Conservation (phyloP, 768 basidiomycete genomes). For the Tulasnella sp. region DNA sequence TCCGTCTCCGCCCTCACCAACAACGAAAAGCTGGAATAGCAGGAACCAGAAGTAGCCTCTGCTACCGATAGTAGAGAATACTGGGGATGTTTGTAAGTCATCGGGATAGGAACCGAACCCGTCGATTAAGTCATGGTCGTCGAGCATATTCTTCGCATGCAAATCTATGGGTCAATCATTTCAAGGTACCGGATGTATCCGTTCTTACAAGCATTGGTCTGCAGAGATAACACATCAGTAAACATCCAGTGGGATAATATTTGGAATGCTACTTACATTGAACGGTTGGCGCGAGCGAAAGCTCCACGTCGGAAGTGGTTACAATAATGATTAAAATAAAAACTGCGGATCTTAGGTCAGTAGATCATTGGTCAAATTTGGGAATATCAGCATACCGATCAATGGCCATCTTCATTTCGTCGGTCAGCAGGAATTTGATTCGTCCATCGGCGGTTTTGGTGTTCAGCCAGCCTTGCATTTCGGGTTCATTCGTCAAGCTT, state of each 20-base stretch:
- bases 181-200: neutral
- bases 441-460: slow-evolving; percentile 57
- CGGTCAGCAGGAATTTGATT: slow-evolving; percentile 55
- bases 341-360: slow-evolving; percentile 36
- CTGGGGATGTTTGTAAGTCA: slow-evolving; percentile 64
- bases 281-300: slow-evolving; percentile 84
- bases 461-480: slow-evolving; percentile 80
- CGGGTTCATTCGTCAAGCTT: slow-evolving; percentile 80
- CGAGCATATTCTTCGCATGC: slow-evolving; percentile 47
- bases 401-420: slow-evolving; percentile 69
- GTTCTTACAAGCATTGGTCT: slow-evolving; percentile 29
- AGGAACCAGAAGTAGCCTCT: slow-evolving; percentile 90
- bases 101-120: slow-evolving; percentile 88
- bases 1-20: slow-evolving; percentile 48
- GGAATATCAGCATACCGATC: slow-evolving; percentile 51
- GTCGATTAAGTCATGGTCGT: slow-evolving; percentile 55
- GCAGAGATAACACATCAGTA: neutral
- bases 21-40: slow-evolving; percentile 90
- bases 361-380: neutral
- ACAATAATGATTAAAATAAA: slow-evolving; percentile 90
- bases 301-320: slow-evolving; percentile 79
- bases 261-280: slow-evolving; percentile 59
- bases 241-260: neutral
- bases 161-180: neutral
- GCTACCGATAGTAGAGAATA: slow-evolving; percentile 77